Evolutionary conservation across 345 rosid species (phyloP), one percentile per base, ranked within the genome.

Genomic region (Combretum micranthum): DNA sequence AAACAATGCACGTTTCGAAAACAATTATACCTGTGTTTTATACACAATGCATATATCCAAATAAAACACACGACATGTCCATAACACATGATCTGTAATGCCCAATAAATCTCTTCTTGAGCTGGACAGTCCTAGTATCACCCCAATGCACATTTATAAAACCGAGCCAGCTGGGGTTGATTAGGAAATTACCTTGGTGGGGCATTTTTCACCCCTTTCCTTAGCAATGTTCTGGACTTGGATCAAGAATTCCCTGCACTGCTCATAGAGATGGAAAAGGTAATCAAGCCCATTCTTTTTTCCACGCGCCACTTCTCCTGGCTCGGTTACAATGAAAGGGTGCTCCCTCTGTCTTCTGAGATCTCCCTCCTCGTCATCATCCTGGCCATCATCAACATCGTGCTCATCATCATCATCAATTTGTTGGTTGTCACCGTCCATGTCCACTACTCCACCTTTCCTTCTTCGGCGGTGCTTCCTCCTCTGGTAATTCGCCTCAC

Each of bases 311-410:
- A 93, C 97, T 57, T 93, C 99, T 61, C 99, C 97, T 15, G 97
- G 99, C 86, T 89, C 99, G 47, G 99, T 93, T 45, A 93, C 99
- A n/a, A 93, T 93, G 72, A 93, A 93, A 12, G 99, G 99, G 65
- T 93, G 99, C 75, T 93, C 99, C 6, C 99, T 72, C 64, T 93
- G 99, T 65, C 98, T 79, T 83, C 88, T 92, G 13, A 55, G 55
- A 7, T 75, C 79, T 20, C 63, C 84, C 11, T 61, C 63, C 8
- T 79, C 83, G 0, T 80, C 83, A 7, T 71, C 86, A 4, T 74
- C 91, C 21, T 74, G 68, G 20, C 73, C 81, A 15, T 75, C 83
- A 8, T 69, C 79, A 11, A 70, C 68, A 43, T 80, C 81, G 20
- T 67, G 67, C 52, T 74, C 63, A 26, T 32, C 63, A 45, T 73